phyloP scores from a whole-genome alignment of 2,329 filamentous ascomycete species.

The Phaeosphaeria sp. region DNA sequence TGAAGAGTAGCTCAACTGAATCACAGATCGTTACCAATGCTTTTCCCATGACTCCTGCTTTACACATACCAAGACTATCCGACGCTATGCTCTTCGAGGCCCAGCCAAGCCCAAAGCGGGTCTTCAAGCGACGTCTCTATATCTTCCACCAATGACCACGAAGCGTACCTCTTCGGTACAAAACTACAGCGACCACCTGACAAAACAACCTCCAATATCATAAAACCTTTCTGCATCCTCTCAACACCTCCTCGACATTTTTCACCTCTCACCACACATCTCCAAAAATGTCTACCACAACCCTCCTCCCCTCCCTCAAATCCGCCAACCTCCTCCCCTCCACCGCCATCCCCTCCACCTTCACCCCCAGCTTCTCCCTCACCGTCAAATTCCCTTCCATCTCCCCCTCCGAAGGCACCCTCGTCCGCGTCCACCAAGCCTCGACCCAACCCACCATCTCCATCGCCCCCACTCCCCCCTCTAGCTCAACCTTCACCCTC shows the following conservation, averaged over 20 bases:
- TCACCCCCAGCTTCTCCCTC: conserved; percentile 53
- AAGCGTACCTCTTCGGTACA: neutral
- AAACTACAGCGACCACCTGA: conserved; percentile 1
- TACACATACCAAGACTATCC: neutral
- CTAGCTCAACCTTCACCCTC: conserved; percentile 51
- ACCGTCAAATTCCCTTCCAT: conserved; percentile 41
- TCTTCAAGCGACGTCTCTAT: neutral
- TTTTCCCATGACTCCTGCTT: too few relatives aligned
- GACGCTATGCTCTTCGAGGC: neutral
- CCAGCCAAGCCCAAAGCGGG: conserved; percentile 5
- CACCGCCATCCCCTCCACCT: conserved; percentile 51
- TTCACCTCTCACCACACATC: neutral
- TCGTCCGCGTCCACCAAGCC: conserved; percentile 46
- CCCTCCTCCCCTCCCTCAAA: conserved; percentile 32
- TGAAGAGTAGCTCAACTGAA: too few relatives aligned
- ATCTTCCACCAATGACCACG: conserved; percentile 3
- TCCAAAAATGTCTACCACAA: neutral
- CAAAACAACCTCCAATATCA: neutral
- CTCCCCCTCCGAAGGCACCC: conserved; percentile 30
- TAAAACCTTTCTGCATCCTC: neutral
- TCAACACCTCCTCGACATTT: neutral
- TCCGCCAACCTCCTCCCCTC: conserved; percentile 39
- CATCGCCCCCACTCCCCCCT: conserved; percentile 31
- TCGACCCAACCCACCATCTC: conserved; percentile 22
- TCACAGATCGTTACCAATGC: too few relatives aligned